Evolutionary conservation across 192 early-diverging fungal genomes (phyloP).

Genomic region (Geranomyces michiganensis): DNA sequence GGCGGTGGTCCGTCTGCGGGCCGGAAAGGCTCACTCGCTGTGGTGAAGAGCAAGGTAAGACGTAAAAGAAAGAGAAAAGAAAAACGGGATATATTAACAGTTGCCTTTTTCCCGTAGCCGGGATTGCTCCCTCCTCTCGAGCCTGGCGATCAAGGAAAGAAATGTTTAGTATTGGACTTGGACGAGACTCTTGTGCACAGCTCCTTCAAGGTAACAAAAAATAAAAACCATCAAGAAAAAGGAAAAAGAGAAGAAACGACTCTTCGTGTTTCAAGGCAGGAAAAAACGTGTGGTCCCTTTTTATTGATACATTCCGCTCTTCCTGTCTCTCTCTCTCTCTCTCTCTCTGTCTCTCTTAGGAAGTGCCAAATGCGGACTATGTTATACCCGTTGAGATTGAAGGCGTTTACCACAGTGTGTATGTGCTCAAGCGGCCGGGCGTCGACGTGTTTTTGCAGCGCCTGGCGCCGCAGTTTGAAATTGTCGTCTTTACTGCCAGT

Average conservation of each 20-base stretch:
- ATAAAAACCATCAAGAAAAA: no score
- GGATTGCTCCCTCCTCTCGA: conserved; percentile 55
- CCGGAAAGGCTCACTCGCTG: no score
- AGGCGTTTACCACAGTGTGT: conserved; percentile 86
- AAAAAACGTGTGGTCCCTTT: no score
- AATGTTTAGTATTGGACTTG: conserved; percentile 94
- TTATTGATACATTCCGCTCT: not conserved
- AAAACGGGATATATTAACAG: no score
- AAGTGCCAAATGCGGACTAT: conserved; percentile 81
- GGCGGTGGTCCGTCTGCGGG: no score
- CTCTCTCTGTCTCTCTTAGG: conserved; percentile 25
- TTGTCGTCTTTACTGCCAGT: conserved; percentile 95
- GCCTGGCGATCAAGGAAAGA: conserved; percentile 70
- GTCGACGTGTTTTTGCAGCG: conserved; percentile 88
- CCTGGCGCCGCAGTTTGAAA: conserved; percentile 87
- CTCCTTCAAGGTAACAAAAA: conserved; percentile 83
- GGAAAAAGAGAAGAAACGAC: no score
- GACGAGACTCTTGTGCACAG: conserved; percentile 98
- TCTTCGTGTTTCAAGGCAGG: no score
- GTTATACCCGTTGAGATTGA: conserved; percentile 94
- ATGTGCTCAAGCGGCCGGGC: conserved; percentile 95
- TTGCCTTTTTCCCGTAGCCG: no score
- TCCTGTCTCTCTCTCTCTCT: not conserved
- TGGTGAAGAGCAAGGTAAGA: no score
- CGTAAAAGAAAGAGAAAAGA: no score